phyloP scores from a whole-genome alignment of 2,329 filamentous ascomycete genomes.

The Tolypocladium inflatum region DNA sequence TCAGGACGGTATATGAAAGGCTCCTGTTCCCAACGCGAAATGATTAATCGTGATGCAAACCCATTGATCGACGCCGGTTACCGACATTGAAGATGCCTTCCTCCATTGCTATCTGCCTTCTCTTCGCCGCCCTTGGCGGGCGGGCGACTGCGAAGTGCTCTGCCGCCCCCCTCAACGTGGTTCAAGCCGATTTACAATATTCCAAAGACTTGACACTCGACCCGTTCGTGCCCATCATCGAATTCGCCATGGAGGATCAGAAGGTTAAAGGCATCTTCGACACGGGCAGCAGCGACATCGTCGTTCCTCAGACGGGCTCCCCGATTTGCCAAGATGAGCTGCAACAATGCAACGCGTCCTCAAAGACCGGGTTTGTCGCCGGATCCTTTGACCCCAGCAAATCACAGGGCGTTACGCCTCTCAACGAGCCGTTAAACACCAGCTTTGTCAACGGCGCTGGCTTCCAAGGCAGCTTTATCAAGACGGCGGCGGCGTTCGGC shows the following conservation, averaged over 20 bases:
- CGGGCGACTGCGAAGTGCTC: not conserved
- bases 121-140: not conserved
- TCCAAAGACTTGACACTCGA: not conserved
- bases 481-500: not conserved
- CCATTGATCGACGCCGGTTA: too few species aligned
- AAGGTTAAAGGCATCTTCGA: not conserved
- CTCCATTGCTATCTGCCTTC: not conserved
- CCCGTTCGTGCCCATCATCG: slow-evolving; percentile 1
- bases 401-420: not conserved
- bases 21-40: not conserved
- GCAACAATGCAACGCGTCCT: not conserved
- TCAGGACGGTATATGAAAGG: not conserved
- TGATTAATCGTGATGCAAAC: not conserved
- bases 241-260: not conserved
- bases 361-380: not conserved
- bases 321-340: not conserved
- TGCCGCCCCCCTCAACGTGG: not conserved
- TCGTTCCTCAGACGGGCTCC: not conserved
- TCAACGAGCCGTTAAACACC: not conserved
- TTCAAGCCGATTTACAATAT: not conserved
- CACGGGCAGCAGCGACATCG: slow-evolving; percentile 1
- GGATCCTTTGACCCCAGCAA: not conserved
- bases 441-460: not conserved
- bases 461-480: not conserved
- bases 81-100: not conserved